These are phyloP conservation scores for Calonectria leucothoes DNA, from an alignment of 2,329 filamentous ascomycete species.

Conservation along the genomic window DNA sequence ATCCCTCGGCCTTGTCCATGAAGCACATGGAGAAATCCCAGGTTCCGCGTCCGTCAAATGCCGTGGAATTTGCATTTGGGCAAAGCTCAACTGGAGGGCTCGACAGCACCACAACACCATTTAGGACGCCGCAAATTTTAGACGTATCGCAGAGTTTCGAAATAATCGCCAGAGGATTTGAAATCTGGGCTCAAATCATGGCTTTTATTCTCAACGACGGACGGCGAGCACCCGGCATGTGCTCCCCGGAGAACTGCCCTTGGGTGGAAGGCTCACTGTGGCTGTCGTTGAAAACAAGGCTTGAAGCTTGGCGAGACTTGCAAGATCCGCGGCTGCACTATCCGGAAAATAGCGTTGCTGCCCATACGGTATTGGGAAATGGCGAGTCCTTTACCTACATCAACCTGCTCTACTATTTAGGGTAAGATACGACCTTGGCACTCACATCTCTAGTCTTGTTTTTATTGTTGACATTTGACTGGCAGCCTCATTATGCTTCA, in stretches of 20 bases:
- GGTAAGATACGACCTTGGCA: slow-evolving; percentile 40
- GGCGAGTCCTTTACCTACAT: slow-evolving; percentile 53
- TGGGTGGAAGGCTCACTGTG: slow-evolving; percentile 51
- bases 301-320: slow-evolving; percentile 47
- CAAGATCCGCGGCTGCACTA: slow-evolving; percentile 49
- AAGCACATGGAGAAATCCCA: slow-evolving; percentile 44
- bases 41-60: slow-evolving; percentile 37
- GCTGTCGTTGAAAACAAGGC: slow-evolving; percentile 40
- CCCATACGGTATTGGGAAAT: slow-evolving; percentile 49
- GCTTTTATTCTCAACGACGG: slow-evolving; percentile 54
- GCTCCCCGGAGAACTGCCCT: slow-evolving; percentile 49
- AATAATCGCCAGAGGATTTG: slow-evolving; percentile 52
- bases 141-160: slow-evolving; percentile 26
- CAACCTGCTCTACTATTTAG: slow-evolving; percentile 55
- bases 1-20: slow-evolving; percentile 47
- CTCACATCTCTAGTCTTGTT: no score
- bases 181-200: slow-evolving; percentile 54
- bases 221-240: slow-evolving; percentile 50
- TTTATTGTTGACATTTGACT: not conserved
- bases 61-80: slow-evolving; percentile 52
- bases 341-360: slow-evolving; percentile 47
- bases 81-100: slow-evolving; percentile 22
- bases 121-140: not conserved
- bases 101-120: not conserved
- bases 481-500: slow-evolving; percentile 52